These are phyloP conservation scores for Termitomyces heimii DNA, from an alignment of 768 basidiomycete species.

Conservation along the genomic window DNA sequence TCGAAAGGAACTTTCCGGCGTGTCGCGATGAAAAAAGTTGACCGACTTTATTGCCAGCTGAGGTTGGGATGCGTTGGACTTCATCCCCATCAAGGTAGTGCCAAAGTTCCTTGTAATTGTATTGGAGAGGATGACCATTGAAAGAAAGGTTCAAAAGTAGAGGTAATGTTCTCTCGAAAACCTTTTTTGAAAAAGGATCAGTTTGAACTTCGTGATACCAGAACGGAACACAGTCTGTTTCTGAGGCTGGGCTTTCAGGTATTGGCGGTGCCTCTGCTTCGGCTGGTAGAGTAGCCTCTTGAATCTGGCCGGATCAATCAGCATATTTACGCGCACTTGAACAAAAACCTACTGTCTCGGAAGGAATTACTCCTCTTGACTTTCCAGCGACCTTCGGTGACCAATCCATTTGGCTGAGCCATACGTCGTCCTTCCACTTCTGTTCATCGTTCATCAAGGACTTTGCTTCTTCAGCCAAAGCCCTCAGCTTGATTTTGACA, in stretches of 20 bases:
- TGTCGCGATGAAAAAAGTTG: constrained; percentile 41
- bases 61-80: constrained; percentile 36
- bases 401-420: constrained; percentile 94
- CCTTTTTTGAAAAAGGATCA: constrained; percentile 33
- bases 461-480: constrained; percentile 65
- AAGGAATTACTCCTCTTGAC: constrained; percentile 50
- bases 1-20: constrained; percentile 37
- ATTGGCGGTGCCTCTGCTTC: neutral
- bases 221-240: constrained; percentile 27
- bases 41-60: constrained; percentile 36
- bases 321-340: neutral
- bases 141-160: constrained; percentile 60
- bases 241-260: neutral
- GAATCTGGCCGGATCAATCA: constrained; percentile 2
- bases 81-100: constrained; percentile 37
- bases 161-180: constrained; percentile 55
- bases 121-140: constrained; percentile 54
- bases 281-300: neutral
- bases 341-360: constrained; percentile 17
- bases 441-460: constrained; percentile 38
- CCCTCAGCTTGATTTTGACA: constrained; percentile 66
- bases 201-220: constrained; percentile 54
- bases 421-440: constrained; percentile 68
- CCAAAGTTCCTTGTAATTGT: constrained; percentile 58
- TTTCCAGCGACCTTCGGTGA: constrained; percentile 75